Base-by-base conservation (phyloP, 2,329 filamentous ascomycete species). In the Cercospora berteroae region DNA sequence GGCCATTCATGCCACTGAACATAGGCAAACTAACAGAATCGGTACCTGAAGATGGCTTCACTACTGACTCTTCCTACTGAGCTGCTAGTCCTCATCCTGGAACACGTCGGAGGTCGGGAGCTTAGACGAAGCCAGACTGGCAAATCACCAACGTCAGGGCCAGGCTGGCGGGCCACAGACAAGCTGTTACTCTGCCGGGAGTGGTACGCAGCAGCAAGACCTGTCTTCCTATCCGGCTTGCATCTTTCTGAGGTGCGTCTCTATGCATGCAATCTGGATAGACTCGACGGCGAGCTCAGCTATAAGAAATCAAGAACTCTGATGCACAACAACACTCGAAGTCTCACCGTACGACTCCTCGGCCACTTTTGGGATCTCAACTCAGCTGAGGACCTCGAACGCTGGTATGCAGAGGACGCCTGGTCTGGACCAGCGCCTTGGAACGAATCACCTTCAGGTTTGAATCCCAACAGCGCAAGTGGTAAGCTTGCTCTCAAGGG, bases 251-350 rank as follows among this genome's bases (percentile, higher is more conserved):
- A 60, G 42, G 23, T 71, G 36, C 60, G 64, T 10, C 25, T 73
- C 44, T 69, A 66, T 39, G 66, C 65, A 7, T 58, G 66, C 60
- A 68, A 67, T 44, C 48, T 71, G 10, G 23, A 64, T 16, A 48
- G 66, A 20, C 63, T 70, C 25, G 61, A 68, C 13, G 42, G 33
- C 13, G 60, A 68, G 36, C 57, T 65, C 52, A 64, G 70, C 27
- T 64, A 64, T n/a, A 25, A 48, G 16, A 42, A 57, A 31, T 60
- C 61, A 8, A 61, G 69, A 16, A 13, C 9, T 13, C 57, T 70
- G 13, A 68, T 72, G 69, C 66, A 68, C 58, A 70, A 71, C 48
- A 70, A 72, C 50, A 72, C 67, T 27, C 62, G 68, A 12, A 50
- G n/a, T 16, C 55, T 71, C 23, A 61, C 55, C 25, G 25, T 72